Conservation (phyloP, 108 stramenopile species). For the Heterococcus sp. region DNA sequence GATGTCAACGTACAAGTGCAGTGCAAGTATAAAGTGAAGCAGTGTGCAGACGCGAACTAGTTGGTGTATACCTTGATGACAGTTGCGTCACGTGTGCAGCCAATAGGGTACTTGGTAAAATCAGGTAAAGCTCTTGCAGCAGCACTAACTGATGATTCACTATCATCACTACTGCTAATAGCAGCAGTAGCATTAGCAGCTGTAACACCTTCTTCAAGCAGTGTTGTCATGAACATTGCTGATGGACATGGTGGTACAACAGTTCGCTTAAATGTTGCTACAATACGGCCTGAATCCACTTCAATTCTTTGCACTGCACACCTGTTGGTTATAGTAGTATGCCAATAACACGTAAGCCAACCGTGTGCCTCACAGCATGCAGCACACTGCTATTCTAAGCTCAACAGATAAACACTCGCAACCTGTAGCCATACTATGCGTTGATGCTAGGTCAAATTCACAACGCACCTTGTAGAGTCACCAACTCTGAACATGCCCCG, state of each 20-base stretch:
- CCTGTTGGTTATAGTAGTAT: background rate
- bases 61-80: background rate
- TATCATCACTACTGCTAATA: background rate
- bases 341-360: background rate
- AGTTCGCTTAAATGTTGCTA: slow-evolving; percentile 7
- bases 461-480: slow-evolving; percentile 50
- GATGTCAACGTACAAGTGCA: no score
- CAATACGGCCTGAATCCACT: slow-evolving; percentile 9
- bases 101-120: background rate
- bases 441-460: background rate
- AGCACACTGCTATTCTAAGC: background rate
- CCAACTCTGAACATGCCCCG: slow-evolving; percentile 43
- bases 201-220: slow-evolving; percentile 17
- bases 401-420: background rate
- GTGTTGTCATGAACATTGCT: slow-evolving; percentile 17
- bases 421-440: no score
- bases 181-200: background rate
- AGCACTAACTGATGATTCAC: background rate
- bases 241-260: slow-evolving; percentile 6
- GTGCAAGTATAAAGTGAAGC: no score
- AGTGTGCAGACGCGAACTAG: no score
- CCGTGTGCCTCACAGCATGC: background rate
- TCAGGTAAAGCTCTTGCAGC: background rate
- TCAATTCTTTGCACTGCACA: slow-evolving; percentile 41
- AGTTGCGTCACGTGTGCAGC: background rate